A percentile compares a stretch with the other conserved stretches of the same genome.
Evolutionary conservation across 2,329 filamentous ascomycete genomes (phyloP).

Genomic region (Lecanosticta acicola): DNA sequence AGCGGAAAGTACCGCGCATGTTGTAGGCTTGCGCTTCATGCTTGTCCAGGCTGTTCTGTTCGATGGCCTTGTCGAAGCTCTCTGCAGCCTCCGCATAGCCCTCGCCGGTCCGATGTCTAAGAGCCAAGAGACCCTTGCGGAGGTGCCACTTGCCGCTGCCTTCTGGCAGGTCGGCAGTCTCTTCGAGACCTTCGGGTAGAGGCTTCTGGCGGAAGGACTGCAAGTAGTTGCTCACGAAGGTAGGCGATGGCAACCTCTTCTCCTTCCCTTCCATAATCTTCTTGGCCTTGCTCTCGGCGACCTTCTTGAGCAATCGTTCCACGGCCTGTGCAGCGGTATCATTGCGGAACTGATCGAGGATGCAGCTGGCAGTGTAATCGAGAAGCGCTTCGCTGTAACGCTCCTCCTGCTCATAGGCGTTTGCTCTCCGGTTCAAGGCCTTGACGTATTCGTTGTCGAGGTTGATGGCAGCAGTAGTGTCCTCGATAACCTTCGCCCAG

Average conservation of each 20-base stretch:
- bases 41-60: conserved; percentile 71
- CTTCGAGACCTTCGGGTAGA: conserved; percentile 75
- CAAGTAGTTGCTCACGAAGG: conserved; percentile 96
- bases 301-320: conserved; percentile 90
- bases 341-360: conserved; percentile 96
- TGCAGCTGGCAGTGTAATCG: conserved; percentile 97
- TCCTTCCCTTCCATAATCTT: conserved; percentile 74
- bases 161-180: conserved; percentile 69
- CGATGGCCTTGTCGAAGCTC: conserved; percentile 82
- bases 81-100: conserved; percentile 83
- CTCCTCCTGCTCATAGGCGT: conserved; percentile 89
- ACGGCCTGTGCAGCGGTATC: conserved; percentile 82
- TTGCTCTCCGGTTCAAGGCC: conserved; percentile 90
- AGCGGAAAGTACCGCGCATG: conserved; percentile 92
- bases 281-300: conserved; percentile 90
- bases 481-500: conserved; percentile 95
- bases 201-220: conserved; percentile 90
- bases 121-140: conserved; percentile 71
- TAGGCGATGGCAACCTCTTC: conserved; percentile 87
- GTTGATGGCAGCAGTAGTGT: conserved; percentile 88
- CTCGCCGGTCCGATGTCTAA: conserved; percentile 81
- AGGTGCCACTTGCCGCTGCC: conserved; percentile 79
- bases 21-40: conserved; percentile 91
- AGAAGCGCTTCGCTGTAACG: conserved; percentile 90
- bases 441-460: conserved; percentile 97